Evolutionary conservation across 1,284 basidiomycete genomes (phyloP).

Genomic region (Boletus mariae): DNA sequence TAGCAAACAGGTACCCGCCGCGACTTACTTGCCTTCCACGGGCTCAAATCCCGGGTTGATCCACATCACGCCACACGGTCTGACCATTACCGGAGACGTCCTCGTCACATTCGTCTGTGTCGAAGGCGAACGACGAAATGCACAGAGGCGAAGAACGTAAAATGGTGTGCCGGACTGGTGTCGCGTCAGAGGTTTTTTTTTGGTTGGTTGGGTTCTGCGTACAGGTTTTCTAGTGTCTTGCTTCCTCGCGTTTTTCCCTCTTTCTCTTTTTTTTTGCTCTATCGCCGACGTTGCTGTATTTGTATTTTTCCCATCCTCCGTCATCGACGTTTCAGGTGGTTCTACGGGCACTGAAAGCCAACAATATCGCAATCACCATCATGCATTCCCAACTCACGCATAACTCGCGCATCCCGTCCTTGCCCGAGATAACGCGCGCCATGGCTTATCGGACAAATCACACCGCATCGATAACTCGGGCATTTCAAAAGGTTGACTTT

Average conservation of each 20-base stretch:
- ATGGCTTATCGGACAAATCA: not conserved
- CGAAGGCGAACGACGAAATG: constrained; percentile 32
- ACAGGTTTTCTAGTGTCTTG: no score
- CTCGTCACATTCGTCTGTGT: constrained; percentile 33
- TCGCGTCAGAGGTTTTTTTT: not conserved
- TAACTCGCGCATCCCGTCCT: not conserved
- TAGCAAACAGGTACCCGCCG: constrained; percentile 32
- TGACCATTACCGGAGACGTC: constrained; percentile 33
- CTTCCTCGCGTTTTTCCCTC: not conserved
- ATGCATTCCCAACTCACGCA: not conserved
- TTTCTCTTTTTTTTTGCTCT: not conserved
- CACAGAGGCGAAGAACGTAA: constrained; percentile 21
- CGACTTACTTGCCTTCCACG: constrained; percentile 27
- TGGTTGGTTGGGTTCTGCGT: not conserved
- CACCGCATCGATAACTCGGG: not conserved
- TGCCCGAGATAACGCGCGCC: not conserved
- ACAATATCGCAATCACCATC: not conserved
- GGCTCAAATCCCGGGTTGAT: constrained; percentile 30
- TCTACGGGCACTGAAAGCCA: not conserved
- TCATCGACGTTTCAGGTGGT: not conserved
- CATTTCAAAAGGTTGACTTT: not conserved
- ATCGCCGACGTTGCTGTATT: not conserved
- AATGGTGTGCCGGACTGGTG: not conserved
- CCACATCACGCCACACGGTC: constrained; percentile 33
- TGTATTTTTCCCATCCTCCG: not conserved